Percentiles rank a stretch among this genome's conserved stretches.
Evolutionary conservation across 345 rosid genomes (phyloP).

Genomic region (Aethionema arabicum): DNA sequence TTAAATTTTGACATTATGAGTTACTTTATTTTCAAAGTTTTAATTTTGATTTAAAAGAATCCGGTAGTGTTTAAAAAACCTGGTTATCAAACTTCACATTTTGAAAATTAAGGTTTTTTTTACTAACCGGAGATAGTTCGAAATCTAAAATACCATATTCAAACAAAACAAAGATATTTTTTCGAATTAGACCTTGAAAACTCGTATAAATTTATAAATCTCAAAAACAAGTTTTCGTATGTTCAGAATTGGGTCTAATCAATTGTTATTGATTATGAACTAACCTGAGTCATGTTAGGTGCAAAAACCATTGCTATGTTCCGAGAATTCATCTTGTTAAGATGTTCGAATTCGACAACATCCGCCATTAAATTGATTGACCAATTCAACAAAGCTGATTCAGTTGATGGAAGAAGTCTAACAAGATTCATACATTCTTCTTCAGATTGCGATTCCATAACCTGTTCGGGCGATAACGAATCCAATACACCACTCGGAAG

Average conservation of each 20-base stretch:
- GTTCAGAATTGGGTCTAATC: not conserved
- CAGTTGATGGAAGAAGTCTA: conserved; percentile 79
- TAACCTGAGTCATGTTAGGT: conserved; percentile 99
- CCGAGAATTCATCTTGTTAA: conserved; percentile 96
- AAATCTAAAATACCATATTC: too few species aligned
- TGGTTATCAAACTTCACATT: too few species aligned
- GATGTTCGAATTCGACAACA: conserved; percentile 76
- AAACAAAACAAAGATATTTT: too few species aligned
- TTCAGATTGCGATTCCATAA: conserved; percentile 84
- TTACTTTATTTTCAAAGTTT: too few species aligned
- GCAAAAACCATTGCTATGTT: conserved; percentile 97
- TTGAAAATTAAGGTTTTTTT: too few species aligned
- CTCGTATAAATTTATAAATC: not conserved
- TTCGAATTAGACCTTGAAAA: too few species aligned
- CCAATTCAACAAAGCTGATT: conserved; percentile 92
- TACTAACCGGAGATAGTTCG: too few species aligned
- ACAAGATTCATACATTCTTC: conserved; percentile 83
- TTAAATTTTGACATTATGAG: too few species aligned
- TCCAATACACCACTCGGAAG: conserved; percentile 93
- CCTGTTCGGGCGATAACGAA: conserved; percentile 78
- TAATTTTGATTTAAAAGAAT: too few species aligned
- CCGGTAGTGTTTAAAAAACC: too few species aligned
- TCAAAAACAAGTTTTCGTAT: too few species aligned
- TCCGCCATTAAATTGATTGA: conserved; percentile 95
- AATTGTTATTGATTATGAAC: conserved; percentile 7